phyloP scores from a whole-genome alignment of 805 yeast genomes.

The Metschnikowia shivogae region DNA sequence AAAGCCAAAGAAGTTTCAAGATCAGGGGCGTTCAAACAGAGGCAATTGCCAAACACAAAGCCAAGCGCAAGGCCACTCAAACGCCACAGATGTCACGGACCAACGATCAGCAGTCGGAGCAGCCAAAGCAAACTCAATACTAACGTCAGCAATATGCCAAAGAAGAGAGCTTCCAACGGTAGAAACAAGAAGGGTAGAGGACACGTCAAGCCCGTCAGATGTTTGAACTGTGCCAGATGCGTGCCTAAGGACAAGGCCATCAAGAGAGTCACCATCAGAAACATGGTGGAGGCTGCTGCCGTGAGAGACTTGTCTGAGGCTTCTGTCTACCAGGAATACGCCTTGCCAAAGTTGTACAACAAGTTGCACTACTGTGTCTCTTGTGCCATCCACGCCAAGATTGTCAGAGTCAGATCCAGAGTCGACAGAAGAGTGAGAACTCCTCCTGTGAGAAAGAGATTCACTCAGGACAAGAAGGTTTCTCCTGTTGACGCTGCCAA shows the following conservation, averaged over 20 bases:
- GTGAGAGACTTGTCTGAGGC: constrained; percentile 99
- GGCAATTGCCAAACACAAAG: too few species aligned
- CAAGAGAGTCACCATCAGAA: constrained; percentile 99
- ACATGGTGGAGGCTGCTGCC: constrained; percentile 99
- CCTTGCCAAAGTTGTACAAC: constrained; percentile 99
- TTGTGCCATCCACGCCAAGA: constrained; percentile 99
- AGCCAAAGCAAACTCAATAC: constrained; percentile 3
- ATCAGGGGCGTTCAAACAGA: too few species aligned
- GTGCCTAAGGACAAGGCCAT: constrained; percentile 99
- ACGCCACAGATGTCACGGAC: too few species aligned
- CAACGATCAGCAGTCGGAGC: background rate
- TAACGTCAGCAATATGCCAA: constrained; percentile 73
- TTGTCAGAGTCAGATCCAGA: constrained; percentile 99
- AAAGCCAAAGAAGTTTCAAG: too few species aligned
- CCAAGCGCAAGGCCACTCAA: too few species aligned
- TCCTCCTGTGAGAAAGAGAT: constrained; percentile 99
- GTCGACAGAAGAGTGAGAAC: constrained; percentile 97
- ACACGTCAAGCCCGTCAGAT: constrained; percentile 99
- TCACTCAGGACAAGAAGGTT: constrained; percentile 93
- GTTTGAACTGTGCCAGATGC: constrained; percentile 99
- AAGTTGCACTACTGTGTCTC: constrained; percentile 99
- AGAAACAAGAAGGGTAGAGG: constrained; percentile 99
- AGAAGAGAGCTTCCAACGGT: constrained; percentile 99
- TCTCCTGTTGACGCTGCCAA: constrained; percentile 97
- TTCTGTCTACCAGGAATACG: constrained; percentile 98